Evolutionary conservation across 2,329 filamentous ascomycete genomes (phyloP), one percentile per base, ranked within the genome.

Genomic region (Diaporthe ilicicola): DNA sequence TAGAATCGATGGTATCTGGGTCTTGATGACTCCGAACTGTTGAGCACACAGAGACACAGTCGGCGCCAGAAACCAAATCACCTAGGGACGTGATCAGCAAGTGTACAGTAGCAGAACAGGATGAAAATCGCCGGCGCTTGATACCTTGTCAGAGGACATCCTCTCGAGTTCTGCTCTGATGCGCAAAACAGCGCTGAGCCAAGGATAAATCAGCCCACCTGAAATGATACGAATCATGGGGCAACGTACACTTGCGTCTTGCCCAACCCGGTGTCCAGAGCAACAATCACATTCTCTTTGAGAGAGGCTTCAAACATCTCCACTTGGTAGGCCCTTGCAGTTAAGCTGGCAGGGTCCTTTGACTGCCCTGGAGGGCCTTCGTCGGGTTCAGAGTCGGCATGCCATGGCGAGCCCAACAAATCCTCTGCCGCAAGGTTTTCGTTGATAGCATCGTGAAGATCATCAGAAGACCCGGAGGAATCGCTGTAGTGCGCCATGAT

Each of bases 241-340:
- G 12, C 10, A 19, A 80, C 87, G 81, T 86, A 93, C 92, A 94
- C 88, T 74, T 92, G 90, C 3, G 93, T 94, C 79, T 95, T 95
- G 2, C 93, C 93, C 74, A 89, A 93, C 1, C 93, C 93, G 0
- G 93, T 95, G 73, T 93, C 92, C 92, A 94, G 94, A 32, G 89
- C 89, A 67, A 94, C 89, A 74, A 95, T 93, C 39, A 92, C 88
- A 77, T 94, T 95, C 56, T 86, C 82, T 72, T 87, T 85, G 75
- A 93, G 82, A 76, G 92, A 94, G 76, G 88, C 86, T 71, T 91
- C 86, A 67, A 93, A 84, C 93, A 95, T 94, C 81, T 95, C 93
- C 24, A 88, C 77, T 79, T 95, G 93, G 76, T 95, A 95, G 1
- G 87, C 88, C 56, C 92, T 83, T 22, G 87, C 79, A 70, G 81